Conservation (phyloP, 2,329 filamentous ascomycete genomes). For the Teratosphaeria epicoccoides region DNA sequence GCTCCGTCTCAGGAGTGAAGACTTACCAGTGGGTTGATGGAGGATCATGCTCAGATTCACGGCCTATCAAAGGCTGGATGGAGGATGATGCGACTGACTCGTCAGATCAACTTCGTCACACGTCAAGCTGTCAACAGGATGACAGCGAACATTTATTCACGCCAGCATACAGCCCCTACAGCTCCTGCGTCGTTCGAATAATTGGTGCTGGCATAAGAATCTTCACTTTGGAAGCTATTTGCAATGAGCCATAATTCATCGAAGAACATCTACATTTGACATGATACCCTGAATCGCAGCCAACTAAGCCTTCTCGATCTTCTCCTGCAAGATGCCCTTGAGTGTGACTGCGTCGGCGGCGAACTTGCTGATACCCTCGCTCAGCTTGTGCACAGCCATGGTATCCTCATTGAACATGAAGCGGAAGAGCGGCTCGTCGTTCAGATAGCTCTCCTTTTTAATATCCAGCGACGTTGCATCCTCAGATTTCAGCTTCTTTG, state of each 20-base stretch:
- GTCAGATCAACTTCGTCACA: no score
- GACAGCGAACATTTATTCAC: no score
- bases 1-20: no score
- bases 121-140: no score
- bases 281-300: background rate
- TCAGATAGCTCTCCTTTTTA: conserved; percentile 82
- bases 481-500: conserved; percentile 80
- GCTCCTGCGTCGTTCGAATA: no score
- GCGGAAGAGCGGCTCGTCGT: conserved; percentile 81
- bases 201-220: no score
- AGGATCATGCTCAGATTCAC: no score
- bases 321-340: conserved; percentile 82
- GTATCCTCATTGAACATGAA: conserved; percentile 99
- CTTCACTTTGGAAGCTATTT: background rate
- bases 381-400: conserved; percentile 98
- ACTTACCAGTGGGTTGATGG: no score
- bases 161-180: no score
- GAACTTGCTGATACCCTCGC: conserved; percentile 99
- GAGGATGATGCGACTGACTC: no score
- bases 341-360: conserved; percentile 89
- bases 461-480: conserved; percentile 59
- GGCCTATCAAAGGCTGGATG: no score
- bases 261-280: background rate
- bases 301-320: conserved; percentile 45
- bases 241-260: background rate